A percentile compares a stretch with the other conserved stretches of the same genome.
phyloP scores from a whole-genome alignment of 2,329 filamentous ascomycete species.

The Parascedosporium putredinis region DNA sequence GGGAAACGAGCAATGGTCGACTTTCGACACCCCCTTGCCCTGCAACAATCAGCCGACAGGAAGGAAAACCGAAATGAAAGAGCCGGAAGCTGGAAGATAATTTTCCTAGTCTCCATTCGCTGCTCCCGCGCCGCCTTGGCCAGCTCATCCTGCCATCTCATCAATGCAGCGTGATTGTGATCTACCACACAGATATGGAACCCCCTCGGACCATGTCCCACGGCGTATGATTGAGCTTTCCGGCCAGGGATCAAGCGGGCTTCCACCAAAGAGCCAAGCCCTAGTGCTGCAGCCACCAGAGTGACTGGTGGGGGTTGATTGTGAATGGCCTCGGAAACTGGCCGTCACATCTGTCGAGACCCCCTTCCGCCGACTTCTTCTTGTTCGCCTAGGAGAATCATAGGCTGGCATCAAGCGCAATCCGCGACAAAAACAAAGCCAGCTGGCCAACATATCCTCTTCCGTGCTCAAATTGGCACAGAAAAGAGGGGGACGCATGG shows the following conservation, averaged over 20 bases:
- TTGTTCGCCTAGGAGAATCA: neutral
- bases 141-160: slow-evolving; percentile 8
- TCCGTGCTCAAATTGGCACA: neutral
- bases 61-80: neutral
- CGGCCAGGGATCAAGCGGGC: neutral
- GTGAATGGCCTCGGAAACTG: slow-evolving; percentile 10
- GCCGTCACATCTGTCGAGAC: slow-evolving; percentile 34
- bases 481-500: slow-evolving; percentile 2
- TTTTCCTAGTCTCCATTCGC: neutral
- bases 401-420: neutral
- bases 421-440: neutral
- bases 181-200: neutral
- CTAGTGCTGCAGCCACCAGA: neutral
- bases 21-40: neutral
- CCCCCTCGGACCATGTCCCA: neutral
- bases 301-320: slow-evolving; percentile 1
- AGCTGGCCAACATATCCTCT: neutral
- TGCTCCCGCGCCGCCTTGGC: neutral
- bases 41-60: slow-evolving; percentile 1
- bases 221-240: neutral
- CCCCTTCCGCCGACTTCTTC: neutral
- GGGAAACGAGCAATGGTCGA: neutral
- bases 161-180: slow-evolving; percentile 8
- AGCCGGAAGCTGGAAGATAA: neutral
- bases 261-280: no score